Conservation (phyloP, 2,329 filamentous ascomycete species). For the Dryadomyces quercus-mongolicae region DNA sequence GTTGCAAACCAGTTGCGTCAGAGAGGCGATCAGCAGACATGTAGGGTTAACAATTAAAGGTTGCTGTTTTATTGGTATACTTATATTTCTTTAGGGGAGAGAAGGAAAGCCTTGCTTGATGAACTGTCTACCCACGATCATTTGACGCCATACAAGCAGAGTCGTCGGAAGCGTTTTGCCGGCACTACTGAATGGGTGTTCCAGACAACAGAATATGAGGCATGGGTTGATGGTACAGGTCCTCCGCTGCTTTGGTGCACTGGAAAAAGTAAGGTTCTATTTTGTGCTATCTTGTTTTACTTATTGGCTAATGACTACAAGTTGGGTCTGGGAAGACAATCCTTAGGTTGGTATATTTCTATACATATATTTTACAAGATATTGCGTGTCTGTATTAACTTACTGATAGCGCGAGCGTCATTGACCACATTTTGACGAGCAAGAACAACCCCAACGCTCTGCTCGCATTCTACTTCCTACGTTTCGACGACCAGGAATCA, state of each 20-base stretch:
- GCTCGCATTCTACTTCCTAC: neutral
- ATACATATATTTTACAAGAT: too few species aligned
- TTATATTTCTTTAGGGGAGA: neutral
- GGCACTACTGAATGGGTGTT: neutral
- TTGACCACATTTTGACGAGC: neutral
- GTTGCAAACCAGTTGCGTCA: neutral
- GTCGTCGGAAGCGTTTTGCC: neutral
- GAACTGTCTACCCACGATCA: neutral
- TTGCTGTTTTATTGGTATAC: neutral
- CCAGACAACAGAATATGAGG: neutral
- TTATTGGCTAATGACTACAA: neutral
- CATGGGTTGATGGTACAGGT: neutral
- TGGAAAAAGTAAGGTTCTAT: neutral
- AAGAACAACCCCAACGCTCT: neutral
- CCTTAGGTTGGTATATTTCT: neutral
- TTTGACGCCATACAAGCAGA: neutral
- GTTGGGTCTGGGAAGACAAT: neutral
- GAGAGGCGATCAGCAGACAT: neutral
- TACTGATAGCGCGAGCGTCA: neutral
- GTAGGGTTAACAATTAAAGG: neutral
- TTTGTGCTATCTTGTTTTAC: neutral
- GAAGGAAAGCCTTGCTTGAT: neutral
- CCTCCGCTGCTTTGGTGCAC: neutral
- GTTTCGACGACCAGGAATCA: neutral
- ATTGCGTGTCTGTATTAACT: neutral